Conservation (phyloP, 2,329 filamentous ascomycete species). For the Pseudogymnoascus verrucosus region DNA sequence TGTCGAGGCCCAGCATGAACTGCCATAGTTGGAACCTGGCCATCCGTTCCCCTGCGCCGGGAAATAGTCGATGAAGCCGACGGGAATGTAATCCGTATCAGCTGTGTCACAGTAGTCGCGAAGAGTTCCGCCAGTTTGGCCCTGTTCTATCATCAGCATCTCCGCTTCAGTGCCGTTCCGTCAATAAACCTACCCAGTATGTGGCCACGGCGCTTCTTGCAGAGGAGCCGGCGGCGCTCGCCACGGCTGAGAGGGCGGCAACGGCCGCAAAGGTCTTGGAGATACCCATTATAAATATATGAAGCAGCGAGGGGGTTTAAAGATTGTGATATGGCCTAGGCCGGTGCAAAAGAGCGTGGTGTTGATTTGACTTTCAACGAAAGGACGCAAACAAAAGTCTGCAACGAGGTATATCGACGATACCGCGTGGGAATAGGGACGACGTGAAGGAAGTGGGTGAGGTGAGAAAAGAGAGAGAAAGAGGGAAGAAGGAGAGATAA, state of each 20-base stretch:
- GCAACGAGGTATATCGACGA: conserved; percentile 3
- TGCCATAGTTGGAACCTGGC: conserved; percentile 35
- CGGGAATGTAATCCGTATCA: conserved; percentile 35
- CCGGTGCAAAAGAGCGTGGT: conserved; percentile 7
- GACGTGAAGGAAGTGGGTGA: not conserved
- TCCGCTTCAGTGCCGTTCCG: not conserved
- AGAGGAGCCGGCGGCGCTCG: conserved; percentile 19
- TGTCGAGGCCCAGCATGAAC: conserved; percentile 30
- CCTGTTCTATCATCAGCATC: conserved; percentile 28
- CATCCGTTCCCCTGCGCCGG: conserved; percentile 35
- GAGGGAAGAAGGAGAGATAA: conserved; percentile 4
- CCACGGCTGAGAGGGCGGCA: conserved; percentile 20
- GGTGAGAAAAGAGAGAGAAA: not conserved
- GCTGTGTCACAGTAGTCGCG: conserved; percentile 33
- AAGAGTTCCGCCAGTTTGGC: conserved; percentile 31
- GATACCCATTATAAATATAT: conserved; percentile 22
- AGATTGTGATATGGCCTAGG: conserved; percentile 11
- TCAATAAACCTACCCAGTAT: conserved; percentile 32
- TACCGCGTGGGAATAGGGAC: not conserved
- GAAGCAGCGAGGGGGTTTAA: conserved; percentile 1
- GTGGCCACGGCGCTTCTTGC: conserved; percentile 35
- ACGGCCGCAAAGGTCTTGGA: conserved; percentile 21
- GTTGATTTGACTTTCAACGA: conserved; percentile 9
- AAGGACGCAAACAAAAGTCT: conserved; percentile 15
- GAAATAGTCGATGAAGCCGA: conserved; percentile 36